Conservation (phyloP, 225 moss, liverwort and hornwort genomes). For the Climacium dendroides region DNA sequence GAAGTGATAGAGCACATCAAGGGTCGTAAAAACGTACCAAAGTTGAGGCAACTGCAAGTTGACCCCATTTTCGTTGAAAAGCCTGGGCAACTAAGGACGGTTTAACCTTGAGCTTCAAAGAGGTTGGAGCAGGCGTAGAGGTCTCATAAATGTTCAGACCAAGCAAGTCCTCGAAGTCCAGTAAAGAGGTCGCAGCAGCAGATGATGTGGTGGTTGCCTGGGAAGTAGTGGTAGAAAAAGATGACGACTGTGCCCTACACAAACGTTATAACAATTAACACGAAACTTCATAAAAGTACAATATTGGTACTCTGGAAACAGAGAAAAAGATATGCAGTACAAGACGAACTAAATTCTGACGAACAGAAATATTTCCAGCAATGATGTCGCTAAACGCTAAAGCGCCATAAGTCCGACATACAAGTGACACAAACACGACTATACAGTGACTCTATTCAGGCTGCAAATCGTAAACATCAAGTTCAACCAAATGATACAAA, state of each 20-base stretch:
- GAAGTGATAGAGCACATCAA: neutral
- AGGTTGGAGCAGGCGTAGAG: conserved; percentile 25
- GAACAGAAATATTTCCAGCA: neutral
- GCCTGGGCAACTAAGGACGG: conserved; percentile 59
- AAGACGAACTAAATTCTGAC: neutral
- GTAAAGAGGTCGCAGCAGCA: conserved; percentile 51
- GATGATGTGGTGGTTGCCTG: conserved; percentile 3
- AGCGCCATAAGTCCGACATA: neutral
- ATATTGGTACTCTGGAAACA: neutral
- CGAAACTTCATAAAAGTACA: neutral
- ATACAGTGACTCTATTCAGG: neutral
- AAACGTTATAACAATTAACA: neutral
- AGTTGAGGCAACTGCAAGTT: conserved; percentile 67
- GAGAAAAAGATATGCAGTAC: neutral
- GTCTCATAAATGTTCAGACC: conserved; percentile 37
- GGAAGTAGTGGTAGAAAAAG: conserved; percentile 16
- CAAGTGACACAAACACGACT: neutral
- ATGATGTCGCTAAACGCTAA: neutral
- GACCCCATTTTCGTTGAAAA: conserved; percentile 93
- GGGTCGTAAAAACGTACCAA: conserved; percentile 28
- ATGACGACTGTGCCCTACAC: conserved; percentile 37
- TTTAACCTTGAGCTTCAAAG: conserved; percentile 70
- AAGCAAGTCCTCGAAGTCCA: conserved; percentile 88
- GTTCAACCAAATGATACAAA: neutral
- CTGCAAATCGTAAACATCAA: neutral